Conservation (phyloP, 75 land plant species). For the Cunninghamia lanceolata region DNA sequence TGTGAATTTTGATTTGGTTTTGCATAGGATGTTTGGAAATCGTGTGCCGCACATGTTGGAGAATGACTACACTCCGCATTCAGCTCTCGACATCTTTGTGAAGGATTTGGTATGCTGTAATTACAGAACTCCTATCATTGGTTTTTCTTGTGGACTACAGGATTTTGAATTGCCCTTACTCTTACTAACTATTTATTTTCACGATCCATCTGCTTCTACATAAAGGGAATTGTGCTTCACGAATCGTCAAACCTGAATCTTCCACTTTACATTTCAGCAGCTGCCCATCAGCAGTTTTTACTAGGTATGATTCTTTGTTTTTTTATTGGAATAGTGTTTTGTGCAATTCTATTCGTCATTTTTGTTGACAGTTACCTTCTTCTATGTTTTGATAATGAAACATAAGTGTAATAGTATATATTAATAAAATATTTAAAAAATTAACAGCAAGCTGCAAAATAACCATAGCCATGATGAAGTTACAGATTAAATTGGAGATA, state of each 20-base stretch:
- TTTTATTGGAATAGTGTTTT: background rate
- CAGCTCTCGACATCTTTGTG: conserved; percentile 95
- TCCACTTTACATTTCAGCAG: conserved; percentile 65
- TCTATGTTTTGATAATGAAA: background rate
- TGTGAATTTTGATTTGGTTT: background rate
- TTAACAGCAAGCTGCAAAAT: background rate
- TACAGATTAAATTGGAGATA: background rate
- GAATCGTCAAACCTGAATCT: conserved; percentile 54
- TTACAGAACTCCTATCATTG: conserved; percentile 1
- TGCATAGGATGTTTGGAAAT: conserved; percentile 94
- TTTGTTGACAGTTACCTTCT: background rate
- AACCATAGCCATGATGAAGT: background rate
- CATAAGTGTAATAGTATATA: background rate
- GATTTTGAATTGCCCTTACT: background rate
- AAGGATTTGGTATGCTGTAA: conserved; percentile 80
- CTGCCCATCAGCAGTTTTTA: conserved; percentile 85
- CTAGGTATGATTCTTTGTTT: conserved; percentile 44
- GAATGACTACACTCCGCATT: conserved; percentile 86
- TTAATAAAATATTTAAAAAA: too few species aligned
- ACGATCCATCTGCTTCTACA: background rate
- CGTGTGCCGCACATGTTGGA: conserved; percentile 98
- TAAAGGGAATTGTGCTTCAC: conserved; percentile 80
- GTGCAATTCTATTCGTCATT: background rate
- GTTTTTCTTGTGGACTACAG: conserved; percentile 4
- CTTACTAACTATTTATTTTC: conserved; percentile 4